These are phyloP conservation scores for Proliferodiscus dingleyae DNA, from an alignment of 2,329 filamentous ascomycete species.

Conservation along the genomic window DNA sequence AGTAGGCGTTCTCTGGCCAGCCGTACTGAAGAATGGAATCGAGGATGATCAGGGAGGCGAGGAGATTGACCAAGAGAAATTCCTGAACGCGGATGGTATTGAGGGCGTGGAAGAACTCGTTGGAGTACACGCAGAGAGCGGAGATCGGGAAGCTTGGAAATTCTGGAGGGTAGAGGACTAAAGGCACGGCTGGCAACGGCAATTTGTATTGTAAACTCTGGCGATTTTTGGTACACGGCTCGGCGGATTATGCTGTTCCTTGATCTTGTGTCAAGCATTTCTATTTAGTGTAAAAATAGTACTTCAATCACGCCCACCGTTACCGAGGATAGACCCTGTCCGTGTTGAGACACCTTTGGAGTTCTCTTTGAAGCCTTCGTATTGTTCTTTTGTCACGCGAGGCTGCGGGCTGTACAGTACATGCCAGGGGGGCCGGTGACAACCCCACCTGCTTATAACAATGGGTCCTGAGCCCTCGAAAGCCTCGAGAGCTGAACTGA, in stretches of 20 bases:
- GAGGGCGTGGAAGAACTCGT: constrained; percentile 85
- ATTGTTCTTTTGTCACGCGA: constrained; percentile 18
- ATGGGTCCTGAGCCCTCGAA: constrained; percentile 28
- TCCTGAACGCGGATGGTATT: constrained; percentile 77
- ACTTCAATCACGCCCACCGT: not conserved
- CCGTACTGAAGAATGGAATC: constrained; percentile 78
- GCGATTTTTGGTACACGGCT: not conserved
- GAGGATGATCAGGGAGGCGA: constrained; percentile 76
- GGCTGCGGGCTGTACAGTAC: no score
- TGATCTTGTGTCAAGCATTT: constrained; percentile 1
- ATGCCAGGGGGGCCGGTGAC: no score
- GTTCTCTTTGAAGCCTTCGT: constrained; percentile 7
- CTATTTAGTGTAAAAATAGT: constrained; percentile 14
- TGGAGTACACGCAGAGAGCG: constrained; percentile 65
- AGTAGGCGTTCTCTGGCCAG: constrained; percentile 90
- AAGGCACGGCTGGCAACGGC: constrained; percentile 20
- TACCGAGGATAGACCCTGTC: no score
- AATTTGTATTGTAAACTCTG: constrained; percentile 3
- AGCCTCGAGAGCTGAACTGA: constrained; percentile 19
- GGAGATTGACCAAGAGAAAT: constrained; percentile 87
- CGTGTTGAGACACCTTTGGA: not conserved
- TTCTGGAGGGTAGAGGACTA: constrained; percentile 66
- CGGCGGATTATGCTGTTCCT: not conserved
- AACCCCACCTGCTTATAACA: constrained; percentile 12
- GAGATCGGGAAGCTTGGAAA: constrained; percentile 76